Percentiles rank a stretch among this genome's conserved stretches.
Conservation (phyloP, 1,284 basidiomycete species). For the Thelephora terrestris region DNA sequence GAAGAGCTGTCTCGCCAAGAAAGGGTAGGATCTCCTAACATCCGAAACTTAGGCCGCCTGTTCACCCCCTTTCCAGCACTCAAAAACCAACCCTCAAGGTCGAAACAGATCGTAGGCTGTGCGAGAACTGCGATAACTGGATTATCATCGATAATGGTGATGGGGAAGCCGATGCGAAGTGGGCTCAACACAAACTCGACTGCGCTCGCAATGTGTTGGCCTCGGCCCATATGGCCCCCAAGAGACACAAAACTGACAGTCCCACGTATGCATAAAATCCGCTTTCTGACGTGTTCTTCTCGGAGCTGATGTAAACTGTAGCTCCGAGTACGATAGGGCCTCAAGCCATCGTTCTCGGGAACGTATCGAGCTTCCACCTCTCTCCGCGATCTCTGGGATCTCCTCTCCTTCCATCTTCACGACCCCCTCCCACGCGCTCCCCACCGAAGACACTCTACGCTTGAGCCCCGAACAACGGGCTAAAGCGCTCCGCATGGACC, state of each 20-base stretch:
- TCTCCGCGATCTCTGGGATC: too few species aligned
- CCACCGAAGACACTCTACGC: slow-evolving; percentile 52
- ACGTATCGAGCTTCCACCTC: too few species aligned
- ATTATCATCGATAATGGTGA: slow-evolving; percentile 30
- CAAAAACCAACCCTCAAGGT: slow-evolving; percentile 13
- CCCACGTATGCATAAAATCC: too few species aligned
- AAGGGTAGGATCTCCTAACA: slow-evolving; percentile 34
- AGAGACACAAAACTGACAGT: slow-evolving; percentile 5
- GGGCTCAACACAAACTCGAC: slow-evolving; percentile 21
- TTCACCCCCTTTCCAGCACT: slow-evolving; percentile 11
- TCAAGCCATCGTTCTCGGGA: too few species aligned
- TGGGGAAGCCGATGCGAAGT: slow-evolving; percentile 20
- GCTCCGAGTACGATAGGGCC: too few species aligned
- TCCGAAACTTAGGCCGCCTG: not conserved
- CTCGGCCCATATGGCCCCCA: slow-evolving; percentile 7
- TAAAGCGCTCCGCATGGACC: slow-evolving; percentile 52
- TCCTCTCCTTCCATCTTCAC: slow-evolving; percentile 3
- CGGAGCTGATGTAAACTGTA: too few species aligned
- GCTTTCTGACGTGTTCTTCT: too few species aligned
- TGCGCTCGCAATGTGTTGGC: slow-evolving; percentile 14
- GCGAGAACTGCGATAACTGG: slow-evolving; percentile 60
- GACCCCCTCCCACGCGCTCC: slow-evolving; percentile 28
- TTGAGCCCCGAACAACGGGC: slow-evolving; percentile 64
- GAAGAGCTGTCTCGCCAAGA: slow-evolving; percentile 65
- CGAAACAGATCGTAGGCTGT: slow-evolving; percentile 43